phyloP scores from a whole-genome alignment of 1,284 basidiomycete genomes.

The Microbotryomycetes sp. region DNA sequence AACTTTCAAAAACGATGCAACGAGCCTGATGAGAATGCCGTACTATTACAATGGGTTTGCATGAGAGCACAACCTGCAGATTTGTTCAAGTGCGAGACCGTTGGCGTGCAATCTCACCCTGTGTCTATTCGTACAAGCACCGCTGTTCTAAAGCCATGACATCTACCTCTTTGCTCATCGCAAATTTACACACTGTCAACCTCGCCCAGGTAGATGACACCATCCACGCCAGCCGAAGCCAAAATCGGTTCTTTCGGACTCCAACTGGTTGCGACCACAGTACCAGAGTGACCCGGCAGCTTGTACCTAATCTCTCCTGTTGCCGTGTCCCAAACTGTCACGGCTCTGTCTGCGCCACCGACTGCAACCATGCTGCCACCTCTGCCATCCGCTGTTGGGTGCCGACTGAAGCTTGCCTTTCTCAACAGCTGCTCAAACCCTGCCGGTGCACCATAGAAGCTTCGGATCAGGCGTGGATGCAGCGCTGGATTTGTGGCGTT shows the following conservation, averaged over 20 bases:
- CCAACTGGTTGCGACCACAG: constrained; percentile 82
- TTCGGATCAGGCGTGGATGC: constrained; percentile 62
- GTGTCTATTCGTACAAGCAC: neutral
- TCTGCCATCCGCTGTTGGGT: constrained; percentile 36
- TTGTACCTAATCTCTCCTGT: constrained; percentile 78
- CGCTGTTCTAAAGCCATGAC: no score
- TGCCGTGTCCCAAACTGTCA: constrained; percentile 74
- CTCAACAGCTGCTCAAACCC: constrained; percentile 82
- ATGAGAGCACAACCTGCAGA: no score
- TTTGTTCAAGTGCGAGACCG: no score
- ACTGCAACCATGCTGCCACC: constrained; percentile 42
- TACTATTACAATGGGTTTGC: no score
- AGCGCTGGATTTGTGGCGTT: constrained; percentile 38
- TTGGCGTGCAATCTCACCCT: no score
- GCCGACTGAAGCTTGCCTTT: constrained; percentile 60
- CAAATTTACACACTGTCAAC: constrained; percentile 51
- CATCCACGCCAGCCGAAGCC: constrained; percentile 73
- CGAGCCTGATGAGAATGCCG: no score
- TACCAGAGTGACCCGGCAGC: constrained; percentile 90
- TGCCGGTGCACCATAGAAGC: constrained; percentile 70
- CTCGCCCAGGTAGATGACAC: constrained; percentile 74
- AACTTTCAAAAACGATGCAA: no score
- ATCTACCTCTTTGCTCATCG: neutral
- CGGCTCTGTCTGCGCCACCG: constrained; percentile 51
- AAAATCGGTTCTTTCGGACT: constrained; percentile 88